These are phyloP conservation scores for Quercus cerris DNA, from an alignment of 306 rosid species.

Conservation along the genomic window DNA sequence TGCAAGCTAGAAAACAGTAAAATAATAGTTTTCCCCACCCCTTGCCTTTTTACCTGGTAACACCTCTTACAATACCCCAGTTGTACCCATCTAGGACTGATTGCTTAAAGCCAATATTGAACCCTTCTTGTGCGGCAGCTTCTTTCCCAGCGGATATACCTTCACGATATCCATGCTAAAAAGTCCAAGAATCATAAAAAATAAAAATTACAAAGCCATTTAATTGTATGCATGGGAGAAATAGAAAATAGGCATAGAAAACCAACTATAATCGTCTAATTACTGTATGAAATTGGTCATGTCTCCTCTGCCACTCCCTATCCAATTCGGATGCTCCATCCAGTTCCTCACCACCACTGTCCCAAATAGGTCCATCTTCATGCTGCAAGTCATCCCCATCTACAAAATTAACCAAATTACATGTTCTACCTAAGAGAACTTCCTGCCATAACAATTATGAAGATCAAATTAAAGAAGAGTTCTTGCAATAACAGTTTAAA, in stretches of 20 bases:
- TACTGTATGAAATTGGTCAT: slow-evolving; percentile 67
- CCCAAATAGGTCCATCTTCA: slow-evolving; percentile 43
- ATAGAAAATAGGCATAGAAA: slow-evolving; percentile 6
- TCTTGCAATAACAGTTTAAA: neutral
- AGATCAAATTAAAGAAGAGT: neutral
- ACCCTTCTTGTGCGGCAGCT: slow-evolving; percentile 84
- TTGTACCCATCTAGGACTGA: slow-evolving; percentile 58
- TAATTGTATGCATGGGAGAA: neutral
- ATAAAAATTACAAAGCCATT: neutral
- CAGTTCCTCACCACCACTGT: slow-evolving; percentile 46
- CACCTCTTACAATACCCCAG: slow-evolving; percentile 85
- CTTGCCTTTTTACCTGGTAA: slow-evolving; percentile 53
- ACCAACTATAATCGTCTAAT: slow-evolving; percentile 1
- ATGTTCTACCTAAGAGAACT: neutral
- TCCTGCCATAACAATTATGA: neutral
- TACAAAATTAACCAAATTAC: slow-evolving; percentile 3
- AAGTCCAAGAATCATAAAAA: neutral
- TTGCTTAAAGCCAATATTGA: slow-evolving; percentile 73
- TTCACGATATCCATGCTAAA: slow-evolving; percentile 80
- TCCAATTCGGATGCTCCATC: slow-evolving; percentile 44
- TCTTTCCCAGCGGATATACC: slow-evolving; percentile 79
- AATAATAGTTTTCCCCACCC: neutral
- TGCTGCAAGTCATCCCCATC: slow-evolving; percentile 34
- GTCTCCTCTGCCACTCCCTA: slow-evolving; percentile 79
- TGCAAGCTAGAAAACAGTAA: neutral